A percentile compares a stretch with the other conserved stretches of the same genome.
Evolutionary conservation across 495 filamentous ascomycete species (phyloP).

Genomic region (Annulohypoxylon nitens): DNA sequence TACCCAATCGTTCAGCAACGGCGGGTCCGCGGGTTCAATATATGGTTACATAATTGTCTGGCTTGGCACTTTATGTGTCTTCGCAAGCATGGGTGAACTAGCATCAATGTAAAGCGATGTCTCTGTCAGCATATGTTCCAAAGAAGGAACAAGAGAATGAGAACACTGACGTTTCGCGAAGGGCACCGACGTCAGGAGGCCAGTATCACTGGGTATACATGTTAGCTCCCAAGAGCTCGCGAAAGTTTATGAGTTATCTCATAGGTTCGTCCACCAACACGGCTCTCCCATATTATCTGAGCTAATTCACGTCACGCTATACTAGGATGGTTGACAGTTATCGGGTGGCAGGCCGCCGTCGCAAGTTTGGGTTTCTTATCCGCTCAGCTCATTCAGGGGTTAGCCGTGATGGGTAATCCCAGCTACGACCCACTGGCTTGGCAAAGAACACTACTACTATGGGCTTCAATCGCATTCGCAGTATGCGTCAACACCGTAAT

Average conservation of each 20-base stretch:
- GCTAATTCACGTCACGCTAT: neutral
- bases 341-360: constrained; percentile 71
- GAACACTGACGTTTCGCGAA: neutral
- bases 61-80: neutral
- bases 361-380: constrained; percentile 67
- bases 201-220: constrained; percentile 69
- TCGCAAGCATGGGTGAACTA: neutral
- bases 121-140: neutral
- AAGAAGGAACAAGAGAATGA: neutral
- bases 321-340: constrained; percentile 68
- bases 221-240: constrained; percentile 65
- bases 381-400: constrained; percentile 69
- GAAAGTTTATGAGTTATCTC: constrained; percentile 71
- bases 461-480: constrained; percentile 54
- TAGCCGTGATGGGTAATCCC: constrained; percentile 29
- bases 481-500: constrained; percentile 60
- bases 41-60: neutral
- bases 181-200: constrained; percentile 53
- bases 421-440: constrained; percentile 45
- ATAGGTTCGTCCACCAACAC: too few species aligned
- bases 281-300: too few species aligned
- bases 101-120: neutral
- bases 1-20: neutral
- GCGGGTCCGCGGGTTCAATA: neutral
- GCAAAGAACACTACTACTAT: constrained; percentile 65